phyloP scores from a whole-genome alignment of 1,284 basidiomycete species.

The Trichosporon asahii region DNA sequence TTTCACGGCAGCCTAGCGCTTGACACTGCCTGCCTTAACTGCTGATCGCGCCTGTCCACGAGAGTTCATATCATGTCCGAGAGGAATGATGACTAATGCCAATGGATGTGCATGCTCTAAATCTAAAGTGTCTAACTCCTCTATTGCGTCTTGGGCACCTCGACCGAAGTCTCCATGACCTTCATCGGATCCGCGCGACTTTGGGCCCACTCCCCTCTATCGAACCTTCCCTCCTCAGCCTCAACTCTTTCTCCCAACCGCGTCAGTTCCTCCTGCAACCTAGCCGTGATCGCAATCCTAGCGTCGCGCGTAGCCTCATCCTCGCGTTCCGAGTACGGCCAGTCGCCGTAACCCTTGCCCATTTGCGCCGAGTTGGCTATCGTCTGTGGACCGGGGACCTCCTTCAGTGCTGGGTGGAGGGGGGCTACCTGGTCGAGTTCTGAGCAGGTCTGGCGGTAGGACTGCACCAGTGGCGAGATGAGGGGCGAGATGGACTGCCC shows the following conservation, averaged over 20 bases:
- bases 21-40: too few species aligned
- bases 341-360: constrained; percentile 16
- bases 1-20: too few species aligned
- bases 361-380: constrained; percentile 25
- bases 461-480: constrained; percentile 42
- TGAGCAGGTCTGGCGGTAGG: constrained; percentile 29
- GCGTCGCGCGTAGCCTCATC: constrained; percentile 22
- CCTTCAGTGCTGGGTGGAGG: constrained; percentile 29
- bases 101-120: background rate
- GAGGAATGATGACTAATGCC: background rate
- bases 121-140: background rate
- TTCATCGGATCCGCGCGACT: constrained; percentile 19
- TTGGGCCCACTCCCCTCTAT: constrained; percentile 41
- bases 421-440: background rate
- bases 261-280: constrained; percentile 39
- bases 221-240: constrained; percentile 45
- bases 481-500: constrained; percentile 41
- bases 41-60: too few species aligned
- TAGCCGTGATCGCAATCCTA: constrained; percentile 34
- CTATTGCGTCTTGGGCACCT: background rate
- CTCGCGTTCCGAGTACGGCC: constrained; percentile 22
- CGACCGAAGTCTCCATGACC: background rate
- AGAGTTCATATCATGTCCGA: too few species aligned
- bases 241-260: constrained; percentile 45
- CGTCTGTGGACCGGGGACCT: constrained; percentile 33